Base-by-base conservation (phyloP, 2,329 filamentous ascomycete species). In the Exophiala phaeomuriformis region DNA sequence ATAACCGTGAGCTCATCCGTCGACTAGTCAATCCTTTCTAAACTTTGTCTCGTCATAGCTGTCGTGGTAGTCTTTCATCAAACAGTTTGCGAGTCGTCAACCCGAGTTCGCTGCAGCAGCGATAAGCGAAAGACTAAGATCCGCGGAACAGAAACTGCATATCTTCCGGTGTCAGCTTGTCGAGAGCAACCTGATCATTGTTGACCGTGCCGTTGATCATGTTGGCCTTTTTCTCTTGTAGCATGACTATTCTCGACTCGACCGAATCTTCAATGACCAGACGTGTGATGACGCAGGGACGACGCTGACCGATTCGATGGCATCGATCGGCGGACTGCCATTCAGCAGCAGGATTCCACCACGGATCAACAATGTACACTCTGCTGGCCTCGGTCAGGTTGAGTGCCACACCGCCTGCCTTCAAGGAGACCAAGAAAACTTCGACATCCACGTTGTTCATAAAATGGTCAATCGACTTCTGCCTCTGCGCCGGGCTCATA, bases 271-370 rank as follows among this genome's bases (percentile, higher is more conserved):
- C 91, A 58, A 98, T 96, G 67, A 90, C 94, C 7, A 98, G 81
- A 30, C 93, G 84, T 1, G 90, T 97, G 64, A 98, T 95, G 35
- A 88, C 88, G 68, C 93, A 97, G 30, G 91, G 91, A 5, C 93
- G 86, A 44, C 84, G 88, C 74, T 98, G 93, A 32, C 93, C 93
- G 63, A 97, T 98, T 52, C 93, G 90, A 71, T 97, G 93, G 66
- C 86, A 90, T 60, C 88, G 81, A 68, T 98, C 93, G 2, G 93
- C 93, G 57, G 87, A 93, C 72, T 98, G 93, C 93, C 93, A 98
- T 72, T 98, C 93, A 0, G 91, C 91, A n/a, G 90, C 90, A n/a
- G 93, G 93, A 63, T 97, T 97, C 93, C 93, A 98, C 93, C 93
- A 97, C 77, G 93, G 93, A 65, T 98, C 93, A 54, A 97, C 84